phyloP scores from a whole-genome alignment of 257 asterid genomes.

The Nicotiana knightiana region DNA sequence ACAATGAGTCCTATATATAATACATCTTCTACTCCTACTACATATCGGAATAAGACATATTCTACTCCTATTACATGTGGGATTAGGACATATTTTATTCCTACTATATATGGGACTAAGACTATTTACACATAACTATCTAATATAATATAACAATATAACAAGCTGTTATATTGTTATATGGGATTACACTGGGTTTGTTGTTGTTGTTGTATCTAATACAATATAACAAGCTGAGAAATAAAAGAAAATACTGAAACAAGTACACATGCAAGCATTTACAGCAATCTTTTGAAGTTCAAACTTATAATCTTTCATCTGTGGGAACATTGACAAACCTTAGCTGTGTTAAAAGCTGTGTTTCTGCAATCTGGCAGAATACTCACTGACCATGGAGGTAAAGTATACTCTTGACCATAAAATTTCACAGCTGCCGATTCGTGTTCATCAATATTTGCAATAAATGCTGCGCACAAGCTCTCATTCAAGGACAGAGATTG shows the following conservation, averaged over 20 bases:
- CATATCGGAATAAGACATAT: too few relatives aligned
- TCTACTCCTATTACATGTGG: too few relatives aligned
- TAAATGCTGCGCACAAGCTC: constrained; percentile 75
- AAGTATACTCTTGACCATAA: constrained; percentile 44
- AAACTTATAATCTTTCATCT: background rate
- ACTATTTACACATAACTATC: too few relatives aligned
- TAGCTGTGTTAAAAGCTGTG: constrained; percentile 67
- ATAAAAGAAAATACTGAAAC: background rate
- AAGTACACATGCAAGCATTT: background rate
- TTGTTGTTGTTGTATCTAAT: too few relatives aligned
- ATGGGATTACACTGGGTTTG: too few relatives aligned
- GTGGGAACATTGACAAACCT: constrained; percentile 37
- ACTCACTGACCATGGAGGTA: constrained; percentile 96
- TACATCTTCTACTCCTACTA: too few relatives aligned
- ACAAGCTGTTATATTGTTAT: too few relatives aligned
- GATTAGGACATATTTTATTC: too few relatives aligned
- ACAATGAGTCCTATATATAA: too few relatives aligned
- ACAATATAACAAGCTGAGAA: background rate
- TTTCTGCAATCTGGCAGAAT: constrained; percentile 84
- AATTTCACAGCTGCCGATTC: constrained; percentile 55
- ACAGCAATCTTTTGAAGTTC: background rate
- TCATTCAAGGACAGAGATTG: constrained; percentile 17
- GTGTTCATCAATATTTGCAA: constrained; percentile 83
- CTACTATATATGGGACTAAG: too few relatives aligned
- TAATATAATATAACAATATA: too few relatives aligned